phyloP scores from a whole-genome alignment of 2,329 filamentous ascomycete species.

The Fusarium succisae region DNA sequence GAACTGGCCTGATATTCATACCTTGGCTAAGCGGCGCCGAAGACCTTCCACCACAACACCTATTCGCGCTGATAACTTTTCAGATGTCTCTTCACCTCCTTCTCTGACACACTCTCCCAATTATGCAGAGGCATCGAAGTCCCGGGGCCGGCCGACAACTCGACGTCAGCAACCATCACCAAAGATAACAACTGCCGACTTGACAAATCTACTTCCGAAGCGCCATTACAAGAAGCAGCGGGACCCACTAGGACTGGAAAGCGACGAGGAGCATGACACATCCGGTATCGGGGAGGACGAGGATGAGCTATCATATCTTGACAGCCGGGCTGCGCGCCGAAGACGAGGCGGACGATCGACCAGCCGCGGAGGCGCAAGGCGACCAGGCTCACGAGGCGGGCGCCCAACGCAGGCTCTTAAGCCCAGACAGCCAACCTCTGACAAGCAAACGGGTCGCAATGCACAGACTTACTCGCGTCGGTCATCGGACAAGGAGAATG shows the following conservation, averaged over 20 bases:
- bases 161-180: constrained; percentile 51
- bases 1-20: constrained; percentile 63
- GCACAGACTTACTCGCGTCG: constrained; percentile 61
- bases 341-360: constrained; percentile 46
- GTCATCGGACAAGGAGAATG: constrained; percentile 68
- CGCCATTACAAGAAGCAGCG: constrained; percentile 55
- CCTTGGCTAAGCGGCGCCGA: constrained; percentile 58
- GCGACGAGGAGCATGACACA: constrained; percentile 59
- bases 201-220: constrained; percentile 64
- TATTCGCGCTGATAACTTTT: constrained; percentile 53
- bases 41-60: constrained; percentile 51
- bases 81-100: constrained; percentile 69
- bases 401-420: constrained; percentile 39
- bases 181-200: constrained; percentile 63
- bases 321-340: constrained; percentile 48
- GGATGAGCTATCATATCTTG: constrained; percentile 63
- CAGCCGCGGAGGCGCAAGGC: constrained; percentile 43
- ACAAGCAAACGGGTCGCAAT: constrained; percentile 40
- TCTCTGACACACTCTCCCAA: constrained; percentile 75
- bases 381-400: constrained; percentile 41
- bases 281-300: constrained; percentile 61
- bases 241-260: constrained; percentile 53
- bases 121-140: constrained; percentile 47
- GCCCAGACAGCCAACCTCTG: constrained; percentile 34
- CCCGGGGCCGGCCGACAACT: constrained; percentile 45